Base-by-base conservation (phyloP, 495 filamentous ascomycete species). In the Oleoguttula mirabilis region DNA sequence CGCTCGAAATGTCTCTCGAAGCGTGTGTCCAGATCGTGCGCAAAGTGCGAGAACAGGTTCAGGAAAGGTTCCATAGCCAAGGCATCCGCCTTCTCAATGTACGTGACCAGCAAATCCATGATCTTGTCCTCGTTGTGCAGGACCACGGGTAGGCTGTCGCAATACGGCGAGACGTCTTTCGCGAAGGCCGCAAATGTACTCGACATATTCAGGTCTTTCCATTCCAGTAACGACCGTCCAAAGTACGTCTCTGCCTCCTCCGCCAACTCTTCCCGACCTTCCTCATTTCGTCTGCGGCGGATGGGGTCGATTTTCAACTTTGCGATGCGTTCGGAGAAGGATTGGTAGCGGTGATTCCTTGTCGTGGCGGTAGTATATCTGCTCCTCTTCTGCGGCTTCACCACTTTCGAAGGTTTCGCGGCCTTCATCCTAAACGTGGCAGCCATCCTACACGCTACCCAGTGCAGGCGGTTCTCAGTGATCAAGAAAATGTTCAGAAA, bases 221-320 rank as follows among this genome's bases (percentile, higher is more conserved):
- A 99, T 70, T 81, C 80, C 36, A 87, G 77, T 50, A 95, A 66
- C 22, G 81, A 80, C 38, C 76, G 73, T 47, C 75, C 73, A 51
- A 96, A 84, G 61, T 90, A 88, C 1, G 90, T 94, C 11, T 54
- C 61, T 15, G 71, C 69, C 14, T 81, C 72, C 52, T 79, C 77
- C 61, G 79, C 79, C 20, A 53, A 25, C 36, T 45, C 50, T 60
- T 79, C 69, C 55, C 86, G 81, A 60, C 84, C 77, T 55, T 84
- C 84, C 56, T 82, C 72, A 41, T 77, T 77, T 59, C 87, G 84
- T 49, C 85, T 80, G 63, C 76, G 76, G 51, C 88, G 82, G 50
- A 95, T 75, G 16, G 90, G 88, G 55, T 96, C 88, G 66, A 99
- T 81, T 56, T 76, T 88, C 59, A 96, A 69, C 60, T 90, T 94